Conservation (phyloP, 805 yeast species). For the Ogataea trehalophila region DNA sequence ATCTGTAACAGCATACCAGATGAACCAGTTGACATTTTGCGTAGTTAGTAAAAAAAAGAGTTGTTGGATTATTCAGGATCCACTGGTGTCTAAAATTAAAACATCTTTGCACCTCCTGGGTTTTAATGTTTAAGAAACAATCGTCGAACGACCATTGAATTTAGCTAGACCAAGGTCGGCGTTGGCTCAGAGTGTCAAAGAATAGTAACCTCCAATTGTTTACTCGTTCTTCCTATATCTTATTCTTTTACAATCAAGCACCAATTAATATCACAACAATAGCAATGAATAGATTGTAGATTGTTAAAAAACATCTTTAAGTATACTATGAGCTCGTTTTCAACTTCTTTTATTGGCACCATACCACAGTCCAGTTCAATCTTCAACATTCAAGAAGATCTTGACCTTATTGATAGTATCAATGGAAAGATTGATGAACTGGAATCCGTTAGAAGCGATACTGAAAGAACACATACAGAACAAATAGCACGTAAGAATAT, state of each 20-base stretch:
- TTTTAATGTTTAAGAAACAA: background rate
- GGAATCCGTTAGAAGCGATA: background rate
- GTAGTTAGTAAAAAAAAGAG: background rate
- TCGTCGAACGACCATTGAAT: background rate
- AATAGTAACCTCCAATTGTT: no score
- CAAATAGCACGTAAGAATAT: constrained; percentile 8
- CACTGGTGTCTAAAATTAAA: background rate
- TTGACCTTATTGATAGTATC: constrained; percentile 37
- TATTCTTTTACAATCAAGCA: no score
- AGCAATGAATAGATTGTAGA: background rate
- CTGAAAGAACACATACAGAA: constrained; percentile 12
- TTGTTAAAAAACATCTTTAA: background rate
- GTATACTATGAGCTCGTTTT: background rate
- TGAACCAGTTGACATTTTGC: no score
- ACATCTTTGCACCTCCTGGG: background rate
- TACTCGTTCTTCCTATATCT: no score
- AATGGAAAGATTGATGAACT: constrained; percentile 6
- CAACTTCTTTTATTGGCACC: constrained; percentile 7
- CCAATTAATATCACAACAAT: no score
- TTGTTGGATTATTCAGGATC: background rate
- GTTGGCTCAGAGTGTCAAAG: no score
- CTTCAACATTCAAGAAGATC: constrained; percentile 49
- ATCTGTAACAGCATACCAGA: no score
- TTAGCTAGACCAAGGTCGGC: background rate
- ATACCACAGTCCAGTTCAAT: constrained; percentile 10